phyloP scores from a whole-genome alignment of 2,329 filamentous ascomycete species.

The Penicillium occitanis region DNA sequence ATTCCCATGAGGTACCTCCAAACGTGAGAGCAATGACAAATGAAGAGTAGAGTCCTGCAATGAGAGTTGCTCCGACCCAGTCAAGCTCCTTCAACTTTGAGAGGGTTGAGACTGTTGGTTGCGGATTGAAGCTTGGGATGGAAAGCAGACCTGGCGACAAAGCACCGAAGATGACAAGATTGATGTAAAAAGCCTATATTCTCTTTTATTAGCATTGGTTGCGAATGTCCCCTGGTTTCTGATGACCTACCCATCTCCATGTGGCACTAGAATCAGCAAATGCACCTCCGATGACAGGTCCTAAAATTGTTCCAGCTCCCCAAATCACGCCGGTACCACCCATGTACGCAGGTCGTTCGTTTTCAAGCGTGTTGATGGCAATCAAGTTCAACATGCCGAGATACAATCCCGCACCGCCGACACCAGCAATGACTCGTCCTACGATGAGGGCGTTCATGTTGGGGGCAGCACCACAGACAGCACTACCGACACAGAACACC shows the following conservation, averaged over 20 bases:
- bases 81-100: conserved; percentile 1
- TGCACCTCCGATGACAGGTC: conserved; percentile 40
- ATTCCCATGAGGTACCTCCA: neutral
- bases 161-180: conserved; percentile 45
- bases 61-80: neutral
- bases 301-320: conserved; percentile 36
- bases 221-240: conserved; percentile 6
- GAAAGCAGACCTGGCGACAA: conserved; percentile 36
- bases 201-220: neutral
- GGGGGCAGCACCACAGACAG: conserved; percentile 48
- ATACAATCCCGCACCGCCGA: conserved; percentile 37
- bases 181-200: conserved; percentile 23
- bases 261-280: conserved; percentile 31
- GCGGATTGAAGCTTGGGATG: conserved; percentile 9
- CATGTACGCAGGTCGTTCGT: conserved; percentile 31
- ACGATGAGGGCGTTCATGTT: conserved; percentile 50
- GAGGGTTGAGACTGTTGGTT: neutral
- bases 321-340: conserved; percentile 31
- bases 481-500: conserved; percentile 34
- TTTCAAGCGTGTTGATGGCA: conserved; percentile 24
- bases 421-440: conserved; percentile 38
- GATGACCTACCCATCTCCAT: conserved; percentile 39
- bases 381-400: conserved; percentile 30
- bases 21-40: neutral
- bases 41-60: neutral